Evolutionary conservation across 2,329 filamentous ascomycete genomes (phyloP).

Genomic region (Tricladium varicosporioides): DNA sequence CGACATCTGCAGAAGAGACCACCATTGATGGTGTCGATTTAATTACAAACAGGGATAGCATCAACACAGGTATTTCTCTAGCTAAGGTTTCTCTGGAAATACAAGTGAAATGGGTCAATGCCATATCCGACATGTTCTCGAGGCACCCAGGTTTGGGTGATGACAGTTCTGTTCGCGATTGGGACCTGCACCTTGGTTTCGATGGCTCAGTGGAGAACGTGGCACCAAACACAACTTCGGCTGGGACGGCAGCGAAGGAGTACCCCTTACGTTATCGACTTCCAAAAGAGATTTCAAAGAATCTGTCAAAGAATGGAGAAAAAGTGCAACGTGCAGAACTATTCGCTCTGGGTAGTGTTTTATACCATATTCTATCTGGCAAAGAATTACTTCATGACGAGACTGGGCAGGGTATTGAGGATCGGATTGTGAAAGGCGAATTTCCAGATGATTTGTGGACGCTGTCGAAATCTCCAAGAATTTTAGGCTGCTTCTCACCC

Average conservation of each 20-base stretch:
- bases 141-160: not conserved
- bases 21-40: too few species aligned
- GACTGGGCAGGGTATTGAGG: conserved; percentile 5
- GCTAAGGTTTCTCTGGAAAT: not conserved
- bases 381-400: conserved; percentile 7
- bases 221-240: not conserved
- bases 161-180: conserved; percentile 13
- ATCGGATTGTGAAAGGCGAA: conserved; percentile 7
- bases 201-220: conserved; percentile 15
- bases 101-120: not conserved
- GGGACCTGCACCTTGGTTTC: conserved; percentile 14
- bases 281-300: conserved; percentile 5
- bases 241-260: conserved; percentile 1
- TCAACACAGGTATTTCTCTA: too few species aligned
- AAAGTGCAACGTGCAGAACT: conserved; percentile 15
- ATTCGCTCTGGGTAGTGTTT: conserved; percentile 18
- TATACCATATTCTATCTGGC: conserved; percentile 18
- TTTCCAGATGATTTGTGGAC: conserved; percentile 21
- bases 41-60: too few species aligned
- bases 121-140: not conserved
- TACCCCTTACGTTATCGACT: conserved; percentile 18
- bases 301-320: conserved; percentile 8
- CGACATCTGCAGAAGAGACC: too few species aligned
- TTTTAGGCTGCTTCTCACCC: conserved; percentile 20
- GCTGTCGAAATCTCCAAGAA: conserved; percentile 13